Evolutionary conservation across 2,329 filamentous ascomycete genomes (phyloP).

Genomic region (Phoma sp.): DNA sequence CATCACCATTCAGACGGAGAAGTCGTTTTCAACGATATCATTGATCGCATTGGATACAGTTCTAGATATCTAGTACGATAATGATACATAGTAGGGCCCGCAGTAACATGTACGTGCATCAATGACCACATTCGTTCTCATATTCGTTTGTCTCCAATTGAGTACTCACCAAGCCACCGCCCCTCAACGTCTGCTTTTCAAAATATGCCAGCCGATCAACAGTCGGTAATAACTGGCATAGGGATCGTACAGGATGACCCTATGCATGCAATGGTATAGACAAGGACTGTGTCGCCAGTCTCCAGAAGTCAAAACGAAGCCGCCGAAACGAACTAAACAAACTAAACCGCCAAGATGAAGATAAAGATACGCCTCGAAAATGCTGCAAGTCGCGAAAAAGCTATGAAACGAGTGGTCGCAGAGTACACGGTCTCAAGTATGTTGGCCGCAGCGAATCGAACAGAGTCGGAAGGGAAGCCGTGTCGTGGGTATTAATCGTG

Average conservation of each 20-base stretch:
- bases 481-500: conserved; percentile 41
- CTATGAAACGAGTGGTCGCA: conserved; percentile 46
- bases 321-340: conserved; percentile 34
- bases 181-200: conserved; percentile 22
- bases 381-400: conserved; percentile 43
- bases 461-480: conserved; percentile 30
- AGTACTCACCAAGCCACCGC: conserved; percentile 34
- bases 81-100: conserved; percentile 31
- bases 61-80: conserved; percentile 37
- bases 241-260: conserved; percentile 20
- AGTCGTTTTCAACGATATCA: conserved; percentile 17
- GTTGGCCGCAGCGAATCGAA: conserved; percentile 34
- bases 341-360: conserved; percentile 37
- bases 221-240: conserved; percentile 27
- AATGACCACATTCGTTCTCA: conserved; percentile 21
- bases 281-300: conserved; percentile 37
- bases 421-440: conserved; percentile 29
- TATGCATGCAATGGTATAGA: conserved; percentile 43
- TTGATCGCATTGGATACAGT: conserved; percentile 30
- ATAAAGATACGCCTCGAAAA: conserved; percentile 46
- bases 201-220: conserved; percentile 26
- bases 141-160: conserved; percentile 9
- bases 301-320: conserved; percentile 26
- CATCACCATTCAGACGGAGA: conserved; percentile 18
- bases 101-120: conserved; percentile 15